Percentiles rank a stretch among this genome's conserved stretches.
Evolutionary conservation across 768 basidiomycete species (phyloP).

Genomic region (Solioccasus polychromus): DNA sequence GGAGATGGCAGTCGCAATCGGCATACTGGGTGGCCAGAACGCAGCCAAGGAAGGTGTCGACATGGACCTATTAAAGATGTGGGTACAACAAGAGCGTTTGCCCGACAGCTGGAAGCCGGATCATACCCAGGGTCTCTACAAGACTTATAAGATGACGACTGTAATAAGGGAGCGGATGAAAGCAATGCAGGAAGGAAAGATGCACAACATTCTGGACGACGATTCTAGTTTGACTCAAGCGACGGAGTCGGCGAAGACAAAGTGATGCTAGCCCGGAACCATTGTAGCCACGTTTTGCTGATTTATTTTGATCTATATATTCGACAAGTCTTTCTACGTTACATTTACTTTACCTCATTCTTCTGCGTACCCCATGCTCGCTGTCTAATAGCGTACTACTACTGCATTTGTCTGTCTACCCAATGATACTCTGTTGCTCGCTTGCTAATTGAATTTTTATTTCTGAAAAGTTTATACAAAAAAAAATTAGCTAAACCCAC

Average conservation of each 20-base stretch:
- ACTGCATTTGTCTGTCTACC: background rate
- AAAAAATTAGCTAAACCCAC: too few relatives aligned
- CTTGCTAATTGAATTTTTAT: too few relatives aligned
- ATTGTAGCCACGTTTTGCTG: background rate
- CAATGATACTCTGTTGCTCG: too few relatives aligned
- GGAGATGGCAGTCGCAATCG: conserved; percentile 64
- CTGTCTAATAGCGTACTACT: background rate
- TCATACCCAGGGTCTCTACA: conserved; percentile 29
- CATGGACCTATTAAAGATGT: conserved; percentile 43
- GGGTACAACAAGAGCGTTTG: conserved; percentile 51
- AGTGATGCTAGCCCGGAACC: conserved; percentile 1
- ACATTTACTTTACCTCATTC: background rate
- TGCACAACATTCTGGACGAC: conserved; percentile 20
- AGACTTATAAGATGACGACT: conserved; percentile 29
- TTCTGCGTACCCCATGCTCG: too few relatives aligned
- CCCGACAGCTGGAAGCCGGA: conserved; percentile 38
- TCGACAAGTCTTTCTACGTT: background rate
- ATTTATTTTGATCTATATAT: conserved; percentile 6
- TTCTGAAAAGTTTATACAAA: too few relatives aligned
- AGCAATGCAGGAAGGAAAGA: conserved; percentile 14
- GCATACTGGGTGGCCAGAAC: conserved; percentile 39
- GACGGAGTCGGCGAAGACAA: conserved; percentile 13
- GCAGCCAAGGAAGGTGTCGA: conserved; percentile 41
- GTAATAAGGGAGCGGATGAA: conserved; percentile 29
- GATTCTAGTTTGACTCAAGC: background rate